These are phyloP conservation scores for Oryza longistaminata DNA, from an alignment of 176 grass and related monocot species.

Conservation along the genomic window DNA sequence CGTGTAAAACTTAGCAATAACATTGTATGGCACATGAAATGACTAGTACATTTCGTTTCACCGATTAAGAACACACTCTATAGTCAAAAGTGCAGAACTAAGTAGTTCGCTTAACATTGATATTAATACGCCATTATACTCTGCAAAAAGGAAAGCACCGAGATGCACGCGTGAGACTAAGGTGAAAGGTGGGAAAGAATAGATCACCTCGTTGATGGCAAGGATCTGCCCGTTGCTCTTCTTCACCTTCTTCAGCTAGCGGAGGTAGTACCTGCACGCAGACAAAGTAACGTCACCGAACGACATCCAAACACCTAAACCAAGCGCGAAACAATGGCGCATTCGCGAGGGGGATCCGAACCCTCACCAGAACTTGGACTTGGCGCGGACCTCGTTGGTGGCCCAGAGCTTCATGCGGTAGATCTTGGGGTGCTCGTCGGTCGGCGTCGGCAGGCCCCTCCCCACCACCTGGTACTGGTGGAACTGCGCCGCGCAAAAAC, in stretches of 20 bases:
- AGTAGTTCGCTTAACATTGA: neutral
- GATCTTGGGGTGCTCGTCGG: constrained; percentile 74
- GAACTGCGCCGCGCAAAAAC: constrained; percentile 48
- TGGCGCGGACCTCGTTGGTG: constrained; percentile 76
- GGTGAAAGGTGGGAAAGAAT: neutral
- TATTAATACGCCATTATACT: neutral
- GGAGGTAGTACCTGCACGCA: constrained; percentile 64
- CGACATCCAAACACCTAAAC: neutral
- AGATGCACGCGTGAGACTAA: neutral
- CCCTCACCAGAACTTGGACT: constrained; percentile 68
- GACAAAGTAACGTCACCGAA: neutral
- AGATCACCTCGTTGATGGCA: constrained; percentile 58
- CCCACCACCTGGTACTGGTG: constrained; percentile 82
- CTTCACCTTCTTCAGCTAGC: constrained; percentile 82
- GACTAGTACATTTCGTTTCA: neutral
- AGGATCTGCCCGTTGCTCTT: constrained; percentile 72
- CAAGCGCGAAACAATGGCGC: neutral
- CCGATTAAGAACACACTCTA: neutral
- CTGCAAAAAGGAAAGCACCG: neutral
- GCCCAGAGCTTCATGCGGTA: constrained; percentile 88
- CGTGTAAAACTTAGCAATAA: too few species aligned
- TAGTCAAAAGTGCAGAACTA: neutral
- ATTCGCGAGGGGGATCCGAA: neutral
- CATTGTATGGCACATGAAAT: neutral
- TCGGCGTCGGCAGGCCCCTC: constrained; percentile 56